Percentiles rank a stretch among this genome's conserved stretches.
Evolutionary conservation across 2,329 filamentous ascomycete species (phyloP).

Genomic region (Ceratocystiopsis minuta): DNA sequence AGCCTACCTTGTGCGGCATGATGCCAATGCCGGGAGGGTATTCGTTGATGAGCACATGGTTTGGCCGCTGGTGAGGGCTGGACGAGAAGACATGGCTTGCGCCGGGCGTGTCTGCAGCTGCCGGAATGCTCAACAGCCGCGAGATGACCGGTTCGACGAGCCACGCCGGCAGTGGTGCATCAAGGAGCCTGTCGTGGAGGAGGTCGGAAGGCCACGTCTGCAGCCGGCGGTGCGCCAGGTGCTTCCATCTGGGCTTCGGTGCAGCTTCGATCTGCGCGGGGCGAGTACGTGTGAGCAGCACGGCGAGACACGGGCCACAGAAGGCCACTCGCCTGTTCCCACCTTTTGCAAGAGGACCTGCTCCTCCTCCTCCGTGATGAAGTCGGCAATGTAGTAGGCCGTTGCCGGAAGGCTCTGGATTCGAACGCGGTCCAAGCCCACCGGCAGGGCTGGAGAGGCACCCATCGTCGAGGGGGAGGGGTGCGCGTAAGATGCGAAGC

Average conservation of each 20-base stretch:
- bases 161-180: conserved; percentile 57
- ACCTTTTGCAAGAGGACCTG: conserved; percentile 52
- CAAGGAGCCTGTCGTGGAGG: conserved; percentile 58
- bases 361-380: conserved; percentile 65
- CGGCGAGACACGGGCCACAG: background rate
- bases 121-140: conserved; percentile 34
- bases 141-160: conserved; percentile 51
- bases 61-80: conserved; percentile 61
- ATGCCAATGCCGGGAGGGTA: conserved; percentile 82
- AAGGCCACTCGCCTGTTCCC: background rate
- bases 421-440: conserved; percentile 29
- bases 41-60: conserved; percentile 89
- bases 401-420: conserved; percentile 39
- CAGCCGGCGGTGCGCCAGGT: conserved; percentile 71
- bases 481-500: too few relatives aligned
- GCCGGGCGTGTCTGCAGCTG: too few relatives aligned
- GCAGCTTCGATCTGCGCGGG: conserved; percentile 34
- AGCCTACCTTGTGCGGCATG: conserved; percentile 62
- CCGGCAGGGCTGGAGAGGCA: conserved; percentile 19
- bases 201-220: conserved; percentile 82
- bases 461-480: conserved; percentile 2
- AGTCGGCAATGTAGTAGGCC: conserved; percentile 75
- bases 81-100: conserved; percentile 31
- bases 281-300: background rate
- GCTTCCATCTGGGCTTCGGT: conserved; percentile 66